These are phyloP conservation scores for Prototheca cutis DNA, from an alignment of 163 green algal genomes.

Conservation along the genomic window DNA sequence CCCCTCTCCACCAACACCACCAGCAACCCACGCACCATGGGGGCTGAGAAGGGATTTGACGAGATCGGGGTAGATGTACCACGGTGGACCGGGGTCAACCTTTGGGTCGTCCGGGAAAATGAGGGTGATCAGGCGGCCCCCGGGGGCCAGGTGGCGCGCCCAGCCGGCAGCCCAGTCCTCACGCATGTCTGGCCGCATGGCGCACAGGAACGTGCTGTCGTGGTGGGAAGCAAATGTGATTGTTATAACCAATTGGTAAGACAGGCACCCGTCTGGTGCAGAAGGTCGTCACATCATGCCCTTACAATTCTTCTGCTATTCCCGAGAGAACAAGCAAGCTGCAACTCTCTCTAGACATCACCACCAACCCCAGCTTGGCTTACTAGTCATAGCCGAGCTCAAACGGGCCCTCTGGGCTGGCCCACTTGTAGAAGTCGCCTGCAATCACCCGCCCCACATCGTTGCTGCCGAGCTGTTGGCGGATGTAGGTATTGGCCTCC, in stretches of 20 bases:
- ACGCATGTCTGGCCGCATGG: conserved; percentile 36
- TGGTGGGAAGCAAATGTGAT: background rate
- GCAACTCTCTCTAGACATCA: background rate
- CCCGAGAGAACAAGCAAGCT: too few species aligned
- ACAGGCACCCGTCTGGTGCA: too few species aligned
- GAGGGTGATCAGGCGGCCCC: conserved; percentile 37
- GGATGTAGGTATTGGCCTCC: too few species aligned
- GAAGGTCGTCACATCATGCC: too few species aligned
- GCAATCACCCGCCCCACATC: background rate
- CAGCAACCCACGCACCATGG: background rate
- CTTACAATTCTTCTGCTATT: too few species aligned
- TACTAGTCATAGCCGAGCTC: conserved; percentile 44
- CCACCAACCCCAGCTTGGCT: background rate
- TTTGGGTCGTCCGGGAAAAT: conserved; percentile 41
- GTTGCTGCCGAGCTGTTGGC: background rate
- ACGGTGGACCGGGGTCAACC: conserved; percentile 20
- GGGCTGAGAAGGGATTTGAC: conserved; percentile 24
- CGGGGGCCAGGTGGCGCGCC: conserved; percentile 21
- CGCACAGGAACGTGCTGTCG: conserved; percentile 48
- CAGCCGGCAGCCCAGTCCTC: conserved; percentile 35
- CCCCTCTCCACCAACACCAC: background rate
- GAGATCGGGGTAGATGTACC: conserved; percentile 28
- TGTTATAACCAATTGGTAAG: background rate
- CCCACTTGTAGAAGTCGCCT: conserved; percentile 38
- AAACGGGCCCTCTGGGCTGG: conserved; percentile 3